Base-by-base conservation (phyloP, 164 flowering plant species). In the Santalum album region DNA sequence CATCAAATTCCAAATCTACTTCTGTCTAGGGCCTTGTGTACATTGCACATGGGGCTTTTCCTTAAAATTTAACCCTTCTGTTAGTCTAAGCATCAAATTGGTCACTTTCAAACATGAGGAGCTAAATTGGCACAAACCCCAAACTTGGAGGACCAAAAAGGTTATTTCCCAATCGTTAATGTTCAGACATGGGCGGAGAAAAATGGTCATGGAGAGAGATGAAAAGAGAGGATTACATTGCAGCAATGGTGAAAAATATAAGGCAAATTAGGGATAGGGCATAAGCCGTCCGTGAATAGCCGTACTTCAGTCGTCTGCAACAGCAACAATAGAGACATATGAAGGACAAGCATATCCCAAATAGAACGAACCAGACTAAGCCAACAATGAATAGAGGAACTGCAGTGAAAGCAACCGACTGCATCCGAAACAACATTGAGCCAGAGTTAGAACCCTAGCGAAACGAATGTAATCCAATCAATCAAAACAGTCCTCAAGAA, bases 401-500 rank as follows among this genome's bases (percentile, higher is more conserved):
- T 5, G 92, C 96, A 23, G 96, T 79, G 43, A 74, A 78, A 55
- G 67, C 84, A 21, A 86, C 95, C 57, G 99, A 94, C 97, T 92
- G 87, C 72, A 76, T 27, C 34, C n/a, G 15, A 54, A 49, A 44
- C 34, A 29, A 11, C 23, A 25, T 39, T 1, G 27, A 44, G 11
- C 11, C 35, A 17, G 0, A 25, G 22, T 36, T 12, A 38, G 4
- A 43, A 56, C 16, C 51, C 26, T 51, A 21, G 7, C 32, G 1
- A 54, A n/a, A n/a, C n/a, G n/a, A n/a, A n/a, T n/a, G 18, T 20
- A 29, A 23, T 9, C 19, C 1, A 36, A 14, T 5, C 19, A 29
- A 29, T 4, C 4, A 9, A 29, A 29, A 29, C 6, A 4, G 6
- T 9, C 4, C 34, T 4, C 34, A 29, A 29, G 34, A 4, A 29